Conservation (phyloP, 306 rosid genomes). For the Prosopis cineraria region DNA sequence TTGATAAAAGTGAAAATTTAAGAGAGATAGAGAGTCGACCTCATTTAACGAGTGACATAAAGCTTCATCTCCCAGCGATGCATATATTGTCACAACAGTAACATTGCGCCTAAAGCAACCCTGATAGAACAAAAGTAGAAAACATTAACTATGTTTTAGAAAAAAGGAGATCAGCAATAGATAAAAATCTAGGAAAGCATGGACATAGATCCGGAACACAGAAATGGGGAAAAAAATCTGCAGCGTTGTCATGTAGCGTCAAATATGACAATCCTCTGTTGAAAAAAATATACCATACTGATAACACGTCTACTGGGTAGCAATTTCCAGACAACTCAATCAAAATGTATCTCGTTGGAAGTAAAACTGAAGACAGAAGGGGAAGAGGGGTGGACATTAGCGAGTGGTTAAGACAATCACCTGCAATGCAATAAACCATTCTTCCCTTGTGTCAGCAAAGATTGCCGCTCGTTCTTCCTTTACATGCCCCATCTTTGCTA, state of each 20-base stretch:
- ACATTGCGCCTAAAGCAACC: constrained; percentile 89
- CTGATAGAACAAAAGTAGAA: constrained; percentile 45
- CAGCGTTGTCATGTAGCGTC: background rate
- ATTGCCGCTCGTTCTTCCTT: constrained; percentile 82
- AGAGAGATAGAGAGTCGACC: constrained; percentile 56
- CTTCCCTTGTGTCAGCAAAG: constrained; percentile 88
- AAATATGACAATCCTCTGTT: background rate
- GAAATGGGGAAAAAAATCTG: background rate
- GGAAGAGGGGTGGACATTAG: background rate
- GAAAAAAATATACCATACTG: background rate
- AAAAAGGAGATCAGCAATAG: background rate
- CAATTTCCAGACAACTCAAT: background rate
- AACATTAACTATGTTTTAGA: constrained; percentile 10
- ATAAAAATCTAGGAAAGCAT: background rate
- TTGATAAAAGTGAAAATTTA: background rate
- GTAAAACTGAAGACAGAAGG: background rate
- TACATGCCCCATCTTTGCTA: constrained; percentile 64
- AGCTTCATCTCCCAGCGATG: constrained; percentile 96
- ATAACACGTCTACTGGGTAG: background rate
- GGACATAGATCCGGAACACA: background rate
- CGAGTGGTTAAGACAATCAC: constrained; percentile 43
- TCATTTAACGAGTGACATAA: constrained; percentile 89
- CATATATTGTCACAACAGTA: constrained; percentile 92
- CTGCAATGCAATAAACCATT: constrained; percentile 96
- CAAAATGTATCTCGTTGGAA: background rate